Evolutionary conservation across 2,329 filamentous ascomycete genomes (phyloP).

Genomic region (Clonostachys rhizophaga): DNA sequence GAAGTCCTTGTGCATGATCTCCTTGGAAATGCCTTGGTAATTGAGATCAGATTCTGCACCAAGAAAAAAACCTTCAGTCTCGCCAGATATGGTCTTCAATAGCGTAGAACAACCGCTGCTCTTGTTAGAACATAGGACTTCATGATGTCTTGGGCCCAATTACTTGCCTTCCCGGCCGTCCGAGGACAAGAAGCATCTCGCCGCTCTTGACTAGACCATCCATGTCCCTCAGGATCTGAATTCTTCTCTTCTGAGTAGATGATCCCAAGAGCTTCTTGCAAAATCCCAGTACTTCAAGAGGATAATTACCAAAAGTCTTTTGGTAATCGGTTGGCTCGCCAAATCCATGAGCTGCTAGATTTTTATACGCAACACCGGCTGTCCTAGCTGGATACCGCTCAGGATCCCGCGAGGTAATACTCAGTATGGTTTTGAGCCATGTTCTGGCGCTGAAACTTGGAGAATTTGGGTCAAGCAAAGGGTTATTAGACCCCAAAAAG

Average conservation of each 20-base stretch:
- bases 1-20: conserved; percentile 49
- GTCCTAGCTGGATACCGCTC: conserved; percentile 16
- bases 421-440: conserved; percentile 20
- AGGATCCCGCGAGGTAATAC: conserved; percentile 10
- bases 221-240: conserved; percentile 43
- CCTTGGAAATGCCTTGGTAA: conserved; percentile 54
- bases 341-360: conserved; percentile 36
- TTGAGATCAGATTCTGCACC: conserved; percentile 57
- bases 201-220: conserved; percentile 48
- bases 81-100: conserved; percentile 49
- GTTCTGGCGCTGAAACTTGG: conserved; percentile 44
- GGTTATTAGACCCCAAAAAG: too few species aligned
- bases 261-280: conserved; percentile 16
- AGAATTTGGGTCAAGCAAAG: conserved; percentile 23
- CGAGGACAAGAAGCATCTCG: conserved; percentile 53
- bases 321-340: conserved; percentile 35
- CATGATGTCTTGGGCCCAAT: too few species aligned
- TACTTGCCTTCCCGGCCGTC: conserved; percentile 34
- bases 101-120: conserved; percentile 59
- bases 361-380: conserved; percentile 31
- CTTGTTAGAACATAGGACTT: too few species aligned
- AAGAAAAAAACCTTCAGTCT: conserved; percentile 60
- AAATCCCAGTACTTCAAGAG: conserved; percentile 12
- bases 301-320: conserved; percentile 30
- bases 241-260: conserved; percentile 10